Evolutionary conservation across 768 basidiomycete species (phyloP).

Genomic region (Russula foetens): DNA sequence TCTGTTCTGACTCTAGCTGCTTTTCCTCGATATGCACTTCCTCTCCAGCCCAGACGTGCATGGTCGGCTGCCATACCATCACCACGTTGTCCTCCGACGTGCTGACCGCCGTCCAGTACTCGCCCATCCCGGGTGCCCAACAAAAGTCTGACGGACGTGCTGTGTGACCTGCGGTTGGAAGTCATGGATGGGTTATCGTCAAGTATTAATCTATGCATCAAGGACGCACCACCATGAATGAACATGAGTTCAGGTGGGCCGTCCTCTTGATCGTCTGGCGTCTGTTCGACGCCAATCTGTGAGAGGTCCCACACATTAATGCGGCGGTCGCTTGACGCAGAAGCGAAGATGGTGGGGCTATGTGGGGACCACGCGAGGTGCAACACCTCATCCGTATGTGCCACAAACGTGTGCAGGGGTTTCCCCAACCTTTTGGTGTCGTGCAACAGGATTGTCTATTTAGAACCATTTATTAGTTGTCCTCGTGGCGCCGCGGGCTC

Average conservation of each 20-base stretch:
- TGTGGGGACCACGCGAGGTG: constrained; percentile 95
- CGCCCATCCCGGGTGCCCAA: constrained; percentile 81
- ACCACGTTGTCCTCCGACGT: constrained; percentile 96
- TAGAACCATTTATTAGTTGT: not conserved
- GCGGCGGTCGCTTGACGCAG: constrained; percentile 87
- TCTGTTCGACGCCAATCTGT: constrained; percentile 90
- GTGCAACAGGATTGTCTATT: constrained; percentile 79
- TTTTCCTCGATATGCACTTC: constrained; percentile 77
- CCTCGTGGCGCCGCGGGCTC: not conserved
- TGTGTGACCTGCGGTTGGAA: constrained; percentile 59
- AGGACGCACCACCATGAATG: constrained; percentile 73
- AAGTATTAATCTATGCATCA: not conserved
- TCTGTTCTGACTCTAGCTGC: constrained; percentile 73
- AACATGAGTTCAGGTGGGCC: constrained; percentile 96
- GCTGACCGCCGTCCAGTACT: constrained; percentile 80
- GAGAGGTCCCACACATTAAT: constrained; percentile 94
- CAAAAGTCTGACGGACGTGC: constrained; percentile 88
- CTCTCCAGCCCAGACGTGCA: constrained; percentile 90
- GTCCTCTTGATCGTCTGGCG: constrained; percentile 97
- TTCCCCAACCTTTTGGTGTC: constrained; percentile 70
- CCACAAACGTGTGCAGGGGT: constrained; percentile 85
- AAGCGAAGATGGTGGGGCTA: constrained; percentile 86
- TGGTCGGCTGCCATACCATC: constrained; percentile 96
- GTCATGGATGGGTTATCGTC: not conserved
- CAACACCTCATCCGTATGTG: constrained; percentile 91